These are phyloP conservation scores for Canna indica DNA, from an alignment of 176 grass and related monocot species.

Conservation along the genomic window DNA sequence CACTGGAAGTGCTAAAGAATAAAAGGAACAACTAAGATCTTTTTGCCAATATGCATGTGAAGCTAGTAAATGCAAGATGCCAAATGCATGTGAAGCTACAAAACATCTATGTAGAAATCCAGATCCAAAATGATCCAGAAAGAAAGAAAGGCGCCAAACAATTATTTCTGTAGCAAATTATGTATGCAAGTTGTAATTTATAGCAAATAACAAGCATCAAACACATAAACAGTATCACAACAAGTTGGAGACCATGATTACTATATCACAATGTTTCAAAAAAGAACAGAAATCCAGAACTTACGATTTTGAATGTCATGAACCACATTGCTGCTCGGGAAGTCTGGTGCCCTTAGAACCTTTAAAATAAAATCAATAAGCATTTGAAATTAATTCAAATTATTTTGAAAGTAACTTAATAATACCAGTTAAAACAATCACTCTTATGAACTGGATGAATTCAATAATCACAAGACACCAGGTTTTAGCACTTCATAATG, in stretches of 20 bases:
- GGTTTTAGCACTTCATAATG: not conserved
- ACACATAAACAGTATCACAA: not conserved
- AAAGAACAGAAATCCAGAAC: constrained; percentile 4
- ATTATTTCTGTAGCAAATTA: not conserved
- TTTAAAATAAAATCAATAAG: constrained; percentile 18
- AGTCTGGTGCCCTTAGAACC: constrained; percentile 30
- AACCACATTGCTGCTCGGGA: constrained; percentile 16
- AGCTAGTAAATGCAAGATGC: not conserved
- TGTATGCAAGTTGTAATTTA: not conserved
- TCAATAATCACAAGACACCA: not conserved
- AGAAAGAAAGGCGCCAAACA: not conserved
- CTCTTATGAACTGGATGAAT: not conserved
- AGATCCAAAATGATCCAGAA: not conserved
- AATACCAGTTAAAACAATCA: not conserved
- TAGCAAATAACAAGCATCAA: constrained; percentile 2
- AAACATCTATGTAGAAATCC: not conserved
- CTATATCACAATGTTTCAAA: not conserved
- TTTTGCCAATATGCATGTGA: not conserved
- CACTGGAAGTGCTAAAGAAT: not conserved
- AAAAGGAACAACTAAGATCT: not conserved
- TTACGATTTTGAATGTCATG: constrained; percentile 34
- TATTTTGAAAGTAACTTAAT: not conserved
- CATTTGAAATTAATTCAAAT: not conserved
- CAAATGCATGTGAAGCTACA: not conserved
- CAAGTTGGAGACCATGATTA: too few relatives aligned